phyloP scores from a whole-genome alignment of 2,329 filamentous ascomycete genomes.

The Diplocarpon mali region DNA sequence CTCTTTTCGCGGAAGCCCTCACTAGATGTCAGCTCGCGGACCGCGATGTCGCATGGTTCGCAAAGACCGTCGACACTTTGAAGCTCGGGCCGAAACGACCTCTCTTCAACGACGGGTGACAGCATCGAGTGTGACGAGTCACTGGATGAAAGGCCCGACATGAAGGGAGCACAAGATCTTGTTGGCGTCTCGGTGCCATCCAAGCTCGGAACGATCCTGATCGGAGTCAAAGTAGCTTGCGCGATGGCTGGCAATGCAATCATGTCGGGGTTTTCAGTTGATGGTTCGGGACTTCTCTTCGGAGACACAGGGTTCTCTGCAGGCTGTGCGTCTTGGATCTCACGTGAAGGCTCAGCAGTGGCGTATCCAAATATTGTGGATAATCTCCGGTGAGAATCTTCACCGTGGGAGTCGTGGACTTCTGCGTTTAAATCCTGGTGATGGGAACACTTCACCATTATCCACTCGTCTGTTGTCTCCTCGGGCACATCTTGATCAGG shows the following conservation, averaged over 20 bases:
- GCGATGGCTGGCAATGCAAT: too few species aligned
- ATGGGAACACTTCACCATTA: background rate
- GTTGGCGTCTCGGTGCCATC: background rate
- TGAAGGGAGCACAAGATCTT: background rate
- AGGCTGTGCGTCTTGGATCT: conserved; percentile 14
- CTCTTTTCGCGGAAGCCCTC: conserved; percentile 1
- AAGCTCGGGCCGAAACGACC: background rate
- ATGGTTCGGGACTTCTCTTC: background rate
- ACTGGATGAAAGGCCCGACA: background rate
- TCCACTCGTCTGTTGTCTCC: background rate
- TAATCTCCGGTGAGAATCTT: background rate
- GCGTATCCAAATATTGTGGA: conserved; percentile 5
- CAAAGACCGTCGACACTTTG: conserved; percentile 1
- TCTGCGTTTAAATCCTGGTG: background rate
- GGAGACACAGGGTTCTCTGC: conserved; percentile 7
- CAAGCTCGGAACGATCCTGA: too few species aligned
- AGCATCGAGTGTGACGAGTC: background rate
- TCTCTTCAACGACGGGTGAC: conserved; percentile 3
- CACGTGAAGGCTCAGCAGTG: conserved; percentile 10
- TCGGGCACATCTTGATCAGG: background rate
- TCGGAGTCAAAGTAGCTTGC: too few species aligned
- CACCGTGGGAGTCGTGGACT: background rate
- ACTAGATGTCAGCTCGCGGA: background rate
- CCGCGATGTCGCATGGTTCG: conserved; percentile 5
- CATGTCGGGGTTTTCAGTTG: background rate